Percentiles rank a stretch among this genome's conserved stretches.
Evolutionary conservation across 148 eudicot genomes (phyloP).

Genomic region (Pouteria glomerata): DNA sequence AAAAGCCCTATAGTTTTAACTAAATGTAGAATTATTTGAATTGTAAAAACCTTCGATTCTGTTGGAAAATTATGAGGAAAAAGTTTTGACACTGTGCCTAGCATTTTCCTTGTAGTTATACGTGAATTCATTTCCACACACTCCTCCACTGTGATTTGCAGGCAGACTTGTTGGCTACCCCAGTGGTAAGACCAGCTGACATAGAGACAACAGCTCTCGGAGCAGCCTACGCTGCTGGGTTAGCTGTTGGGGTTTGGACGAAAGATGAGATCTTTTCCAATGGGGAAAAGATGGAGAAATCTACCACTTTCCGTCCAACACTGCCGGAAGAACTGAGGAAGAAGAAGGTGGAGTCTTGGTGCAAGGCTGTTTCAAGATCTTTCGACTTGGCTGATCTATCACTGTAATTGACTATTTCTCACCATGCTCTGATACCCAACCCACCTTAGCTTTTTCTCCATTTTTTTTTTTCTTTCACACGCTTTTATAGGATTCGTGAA

Average conservation of each 20-base stretch:
- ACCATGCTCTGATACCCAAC: not conserved
- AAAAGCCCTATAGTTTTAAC: too few species aligned
- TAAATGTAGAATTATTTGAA: too few species aligned
- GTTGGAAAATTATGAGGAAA: too few species aligned
- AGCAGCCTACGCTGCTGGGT: conserved; percentile 96
- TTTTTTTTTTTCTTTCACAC: too few species aligned
- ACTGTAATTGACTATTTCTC: conserved; percentile 20
- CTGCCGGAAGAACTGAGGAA: conserved; percentile 54
- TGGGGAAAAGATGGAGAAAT: conserved; percentile 57
- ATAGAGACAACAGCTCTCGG: conserved; percentile 96
- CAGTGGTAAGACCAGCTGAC: conserved; percentile 86
- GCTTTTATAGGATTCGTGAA: too few species aligned
- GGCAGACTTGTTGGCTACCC: conserved; percentile 88
- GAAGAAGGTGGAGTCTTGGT: conserved; percentile 92
- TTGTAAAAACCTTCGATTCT: too few species aligned
- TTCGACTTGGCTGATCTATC: conserved; percentile 95
- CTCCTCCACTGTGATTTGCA: too few species aligned
- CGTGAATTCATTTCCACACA: not conserved
- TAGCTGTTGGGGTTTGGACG: conserved; percentile 91
- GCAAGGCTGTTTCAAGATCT: conserved; percentile 75
- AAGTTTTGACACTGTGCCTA: too few species aligned
- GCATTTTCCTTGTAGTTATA: too few species aligned
- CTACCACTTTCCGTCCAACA: conserved; percentile 47
- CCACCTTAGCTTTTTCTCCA: too few species aligned
- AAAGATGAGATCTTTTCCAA: conserved; percentile 64